Percentiles rank a stretch among this genome's conserved stretches.
Evolutionary conservation across 495 filamentous ascomycete species (phyloP).

Genomic region (Penicillium macrosclerotiorum): DNA sequence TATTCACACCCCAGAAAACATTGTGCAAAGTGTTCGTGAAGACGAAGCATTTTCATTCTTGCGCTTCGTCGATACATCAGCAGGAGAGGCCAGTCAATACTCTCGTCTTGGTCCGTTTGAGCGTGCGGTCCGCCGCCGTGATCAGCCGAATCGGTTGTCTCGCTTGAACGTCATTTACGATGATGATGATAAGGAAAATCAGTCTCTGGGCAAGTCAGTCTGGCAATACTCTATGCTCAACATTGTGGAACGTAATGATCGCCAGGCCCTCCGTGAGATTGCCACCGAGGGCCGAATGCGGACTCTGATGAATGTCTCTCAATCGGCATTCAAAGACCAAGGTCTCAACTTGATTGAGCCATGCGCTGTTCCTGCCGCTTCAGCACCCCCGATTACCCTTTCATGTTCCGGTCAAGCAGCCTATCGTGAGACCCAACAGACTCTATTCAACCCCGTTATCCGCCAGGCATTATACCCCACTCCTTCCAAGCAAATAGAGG

Average conservation of each 20-base stretch:
- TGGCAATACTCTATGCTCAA: constrained; percentile 77
- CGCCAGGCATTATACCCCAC: constrained; percentile 69
- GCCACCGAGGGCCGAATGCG: constrained; percentile 69
- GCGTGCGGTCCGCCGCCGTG: constrained; percentile 59
- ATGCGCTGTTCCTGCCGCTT: constrained; percentile 67
- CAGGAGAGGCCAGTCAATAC: constrained; percentile 63
- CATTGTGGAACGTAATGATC: constrained; percentile 68
- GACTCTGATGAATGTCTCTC: constrained; percentile 77
- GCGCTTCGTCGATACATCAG: constrained; percentile 77
- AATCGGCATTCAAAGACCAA: constrained; percentile 58
- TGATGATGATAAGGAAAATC: constrained; percentile 56
- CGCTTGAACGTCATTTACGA: constrained; percentile 61
- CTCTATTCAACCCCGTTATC: constrained; percentile 73
- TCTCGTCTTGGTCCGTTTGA: constrained; percentile 62
- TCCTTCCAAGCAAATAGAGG: constrained; percentile 64
- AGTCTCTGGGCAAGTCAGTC: constrained; percentile 39
- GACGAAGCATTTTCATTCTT: constrained; percentile 82
- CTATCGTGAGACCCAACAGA: constrained; percentile 64
- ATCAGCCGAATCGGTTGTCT: constrained; percentile 45
- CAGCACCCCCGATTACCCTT: constrained; percentile 86
- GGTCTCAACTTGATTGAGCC: constrained; percentile 78
- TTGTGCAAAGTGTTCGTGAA: constrained; percentile 55
- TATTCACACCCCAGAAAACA: constrained; percentile 81
- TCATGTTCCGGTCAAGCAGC: constrained; percentile 67
- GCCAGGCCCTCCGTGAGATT: constrained; percentile 64